Percentiles rank a stretch among this genome's conserved stretches.
Evolutionary conservation across 352 stramenopile species (phyloP).

Genomic region (Pseudoperonospora humuli): DNA sequence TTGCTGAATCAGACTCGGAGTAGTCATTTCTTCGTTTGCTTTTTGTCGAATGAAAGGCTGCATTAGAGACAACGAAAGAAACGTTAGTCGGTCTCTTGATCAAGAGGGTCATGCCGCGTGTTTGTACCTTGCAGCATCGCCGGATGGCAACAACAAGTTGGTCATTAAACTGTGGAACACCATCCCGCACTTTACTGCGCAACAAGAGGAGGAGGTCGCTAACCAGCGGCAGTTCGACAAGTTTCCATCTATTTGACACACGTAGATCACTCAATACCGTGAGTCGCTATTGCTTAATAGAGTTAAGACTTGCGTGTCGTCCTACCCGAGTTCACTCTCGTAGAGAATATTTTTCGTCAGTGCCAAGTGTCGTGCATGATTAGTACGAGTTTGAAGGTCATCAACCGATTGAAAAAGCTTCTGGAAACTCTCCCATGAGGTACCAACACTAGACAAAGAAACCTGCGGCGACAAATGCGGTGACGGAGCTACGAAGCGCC

Average conservation of each 20-base stretch:
- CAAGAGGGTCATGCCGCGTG: too few species aligned
- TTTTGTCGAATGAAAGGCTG: constrained; percentile 69
- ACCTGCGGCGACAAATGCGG: too few species aligned
- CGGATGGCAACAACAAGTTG: constrained; percentile 34
- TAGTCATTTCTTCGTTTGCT: constrained; percentile 71
- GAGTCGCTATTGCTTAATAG: too few species aligned
- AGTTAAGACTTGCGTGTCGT: too few species aligned
- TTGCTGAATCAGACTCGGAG: constrained; percentile 37
- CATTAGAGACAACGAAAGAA: constrained; percentile 8
- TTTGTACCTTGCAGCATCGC: constrained; percentile 36
- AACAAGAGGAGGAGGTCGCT: constrained; percentile 50
- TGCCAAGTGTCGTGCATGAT: constrained; percentile 61
- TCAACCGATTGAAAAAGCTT: constrained; percentile 57
- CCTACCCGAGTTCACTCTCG: constrained; percentile 62
- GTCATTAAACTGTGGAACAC: constrained; percentile 30
- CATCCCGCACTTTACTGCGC: constrained; percentile 47
- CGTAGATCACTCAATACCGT: too few species aligned
- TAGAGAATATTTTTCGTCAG: constrained; percentile 74
- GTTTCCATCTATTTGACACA: constrained; percentile 53
- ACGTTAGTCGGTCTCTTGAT: neutral
- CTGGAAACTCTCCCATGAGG: constrained; percentile 36
- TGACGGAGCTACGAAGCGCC: too few species aligned
- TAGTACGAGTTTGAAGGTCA: constrained; percentile 56
- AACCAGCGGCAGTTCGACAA: constrained; percentile 54
- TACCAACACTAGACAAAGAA: too few species aligned